These are phyloP conservation scores for Puya raimondii DNA, from an alignment of 176 grass and related monocot genomes.

Conservation along the genomic window DNA sequence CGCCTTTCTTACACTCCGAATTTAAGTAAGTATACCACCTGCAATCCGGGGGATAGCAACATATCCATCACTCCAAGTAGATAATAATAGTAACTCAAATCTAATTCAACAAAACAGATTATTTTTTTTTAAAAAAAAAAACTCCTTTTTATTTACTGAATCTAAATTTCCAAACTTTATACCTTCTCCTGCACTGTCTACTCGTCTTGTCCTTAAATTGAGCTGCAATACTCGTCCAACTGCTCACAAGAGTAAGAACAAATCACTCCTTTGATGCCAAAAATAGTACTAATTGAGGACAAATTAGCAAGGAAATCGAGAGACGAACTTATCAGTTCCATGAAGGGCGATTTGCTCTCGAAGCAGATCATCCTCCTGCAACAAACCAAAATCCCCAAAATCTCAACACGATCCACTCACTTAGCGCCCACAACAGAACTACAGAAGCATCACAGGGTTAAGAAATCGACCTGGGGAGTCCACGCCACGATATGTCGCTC, in stretches of 20 bases:
- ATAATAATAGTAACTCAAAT: background rate
- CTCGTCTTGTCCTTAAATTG: conserved; percentile 93
- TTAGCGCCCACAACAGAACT: background rate
- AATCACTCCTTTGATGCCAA: background rate
- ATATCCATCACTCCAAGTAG: background rate
- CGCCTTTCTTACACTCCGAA: conserved; percentile 96
- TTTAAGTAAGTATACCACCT: conserved; percentile 98
- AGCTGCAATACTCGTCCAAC: conserved; percentile 74
- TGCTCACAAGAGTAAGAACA: conserved; percentile 16
- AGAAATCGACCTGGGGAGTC: conserved; percentile 51
- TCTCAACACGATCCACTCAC: conserved; percentile 11
- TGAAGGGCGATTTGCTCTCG: conserved; percentile 66
- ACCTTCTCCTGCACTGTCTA: conserved; percentile 94
- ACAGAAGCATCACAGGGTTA: background rate
- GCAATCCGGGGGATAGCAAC: background rate
- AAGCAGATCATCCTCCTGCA: conserved; percentile 80
- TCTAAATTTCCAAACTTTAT: background rate
- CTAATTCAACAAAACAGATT: conserved; percentile 5
- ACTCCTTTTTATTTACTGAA: background rate
- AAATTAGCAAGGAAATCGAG: background rate
- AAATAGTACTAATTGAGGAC: background rate
- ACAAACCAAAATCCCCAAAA: conserved; percentile 19
- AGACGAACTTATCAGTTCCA: conserved; percentile 72
- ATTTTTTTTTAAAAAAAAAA: background rate
- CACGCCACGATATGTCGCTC: conserved; percentile 82